A percentile compares a stretch with the other conserved stretches of the same genome.
These are phyloP conservation scores for Rhododendron ferrugineum DNA, from an alignment of 148 eudicot species.

Conservation along the genomic window DNA sequence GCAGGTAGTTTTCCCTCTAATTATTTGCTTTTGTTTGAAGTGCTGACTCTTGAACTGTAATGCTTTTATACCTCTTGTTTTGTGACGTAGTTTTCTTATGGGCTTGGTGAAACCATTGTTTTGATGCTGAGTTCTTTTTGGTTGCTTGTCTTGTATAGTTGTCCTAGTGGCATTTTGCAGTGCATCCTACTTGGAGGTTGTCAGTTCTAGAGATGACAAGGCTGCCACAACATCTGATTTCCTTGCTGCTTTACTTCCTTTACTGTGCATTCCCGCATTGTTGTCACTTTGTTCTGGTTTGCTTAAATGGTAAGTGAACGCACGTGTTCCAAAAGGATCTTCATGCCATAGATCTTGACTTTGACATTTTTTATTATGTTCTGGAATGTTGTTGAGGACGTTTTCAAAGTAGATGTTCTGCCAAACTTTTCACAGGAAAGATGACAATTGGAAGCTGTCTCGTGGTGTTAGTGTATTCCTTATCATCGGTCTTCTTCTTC, in stretches of 20 bases:
- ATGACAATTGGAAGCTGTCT: constrained; percentile 89
- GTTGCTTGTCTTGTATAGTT: constrained; percentile 33
- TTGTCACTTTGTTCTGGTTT: constrained; percentile 79
- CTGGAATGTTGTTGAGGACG: background rate
- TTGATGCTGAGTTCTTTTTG: constrained; percentile 8
- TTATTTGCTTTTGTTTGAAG: background rate
- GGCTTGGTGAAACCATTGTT: constrained; percentile 5
- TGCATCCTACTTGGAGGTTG: constrained; percentile 72
- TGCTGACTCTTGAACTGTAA: background rate
- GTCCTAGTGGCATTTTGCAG: constrained; percentile 93
- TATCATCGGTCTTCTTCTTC: constrained; percentile 70
- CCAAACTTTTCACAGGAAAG: constrained; percentile 64
- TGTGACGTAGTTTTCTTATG: background rate
- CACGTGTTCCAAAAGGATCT: constrained; percentile 8
- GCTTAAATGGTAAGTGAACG: constrained; percentile 71
- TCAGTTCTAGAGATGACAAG: constrained; percentile 52
- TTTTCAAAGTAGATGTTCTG: constrained; percentile 13
- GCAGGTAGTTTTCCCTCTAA: constrained; percentile 38
- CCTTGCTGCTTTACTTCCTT: constrained; percentile 92
- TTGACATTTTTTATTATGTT: background rate
- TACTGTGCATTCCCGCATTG: constrained; percentile 88
- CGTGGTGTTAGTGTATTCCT: constrained; percentile 77
- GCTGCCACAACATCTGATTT: constrained; percentile 75
- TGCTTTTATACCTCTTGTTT: constrained; percentile 1
- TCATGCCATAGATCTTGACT: background rate